Percentiles rank a stretch among this genome's conserved stretches.
These are phyloP conservation scores for Carpinus viminea DNA, from an alignment of 306 rosid genomes.

Conservation along the genomic window DNA sequence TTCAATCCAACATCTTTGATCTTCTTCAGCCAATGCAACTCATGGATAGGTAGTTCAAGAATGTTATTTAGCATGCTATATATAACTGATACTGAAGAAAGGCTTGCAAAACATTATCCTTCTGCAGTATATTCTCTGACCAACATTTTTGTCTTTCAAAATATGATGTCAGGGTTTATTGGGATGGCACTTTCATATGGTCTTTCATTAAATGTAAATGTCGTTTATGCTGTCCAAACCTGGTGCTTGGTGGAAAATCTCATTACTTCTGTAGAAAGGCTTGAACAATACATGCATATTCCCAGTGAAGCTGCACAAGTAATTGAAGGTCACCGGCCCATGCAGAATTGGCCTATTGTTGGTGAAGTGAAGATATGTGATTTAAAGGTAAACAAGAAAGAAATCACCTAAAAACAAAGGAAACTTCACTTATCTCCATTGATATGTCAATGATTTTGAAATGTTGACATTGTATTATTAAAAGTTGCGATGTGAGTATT, in stretches of 20 bases:
- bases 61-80: background rate
- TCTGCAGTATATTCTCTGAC: background rate
- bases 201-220: conserved; percentile 24
- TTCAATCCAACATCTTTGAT: conserved; percentile 12
- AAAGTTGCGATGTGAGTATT: too few relatives aligned
- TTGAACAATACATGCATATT: conserved; percentile 41
- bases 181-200: conserved; percentile 37
- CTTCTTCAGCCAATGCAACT: background rate
- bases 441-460: too few relatives aligned
- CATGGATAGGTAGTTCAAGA: background rate
- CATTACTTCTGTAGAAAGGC: conserved; percentile 35
- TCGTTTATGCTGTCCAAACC: conserved; percentile 21
- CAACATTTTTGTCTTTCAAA: background rate
- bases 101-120: too few relatives aligned
- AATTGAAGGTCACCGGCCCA: conserved; percentile 25
- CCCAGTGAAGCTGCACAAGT: conserved; percentile 34
- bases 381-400: conserved; percentile 28
- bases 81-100: background rate
- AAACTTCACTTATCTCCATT: too few relatives aligned
- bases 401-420: too few relatives aligned
- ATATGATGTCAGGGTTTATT: conserved; percentile 28
- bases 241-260: conserved; percentile 27
- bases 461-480: too few relatives aligned
- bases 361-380: conserved; percentile 34
- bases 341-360: conserved; percentile 28